These are phyloP conservation scores for Lachnellula occidentalis DNA, from an alignment of 2,329 filamentous ascomycete genomes.

Conservation along the genomic window DNA sequence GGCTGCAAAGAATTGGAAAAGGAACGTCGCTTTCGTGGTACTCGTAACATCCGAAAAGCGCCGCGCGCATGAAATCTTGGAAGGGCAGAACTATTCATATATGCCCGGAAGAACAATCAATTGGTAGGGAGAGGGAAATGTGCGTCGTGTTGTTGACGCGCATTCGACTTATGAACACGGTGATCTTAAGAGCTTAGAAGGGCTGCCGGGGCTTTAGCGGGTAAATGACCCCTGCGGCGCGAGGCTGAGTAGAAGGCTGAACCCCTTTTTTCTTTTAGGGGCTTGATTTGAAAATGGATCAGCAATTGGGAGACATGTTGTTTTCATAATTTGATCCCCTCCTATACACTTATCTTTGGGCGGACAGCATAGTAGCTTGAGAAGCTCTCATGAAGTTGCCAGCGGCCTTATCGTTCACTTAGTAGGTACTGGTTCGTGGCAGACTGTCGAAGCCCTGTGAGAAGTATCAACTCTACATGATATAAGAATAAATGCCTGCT, in stretches of 20 bases:
- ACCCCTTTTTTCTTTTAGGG: neutral
- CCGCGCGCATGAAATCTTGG: slow-evolving; percentile 4
- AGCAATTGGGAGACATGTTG: no score
- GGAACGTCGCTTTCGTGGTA: neutral
- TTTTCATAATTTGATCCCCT: no score
- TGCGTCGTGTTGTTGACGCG: slow-evolving; percentile 2
- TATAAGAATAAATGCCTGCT: neutral
- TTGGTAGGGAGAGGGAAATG: slow-evolving; percentile 5
- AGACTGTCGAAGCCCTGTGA: no score
- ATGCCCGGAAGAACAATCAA: slow-evolving; percentile 7
- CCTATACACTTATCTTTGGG: no score
- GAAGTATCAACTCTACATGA: no score
- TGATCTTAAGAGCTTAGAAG: slow-evolving; percentile 3
- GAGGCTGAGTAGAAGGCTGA: slow-evolving; percentile 12
- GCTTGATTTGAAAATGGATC: neutral
- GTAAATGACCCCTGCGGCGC: slow-evolving; percentile 6
- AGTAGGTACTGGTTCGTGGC: no score
- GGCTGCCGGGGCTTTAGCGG: neutral
- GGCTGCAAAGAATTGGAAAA: neutral
- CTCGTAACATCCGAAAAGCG: slow-evolving; percentile 7
- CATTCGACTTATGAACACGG: slow-evolving; percentile 18
- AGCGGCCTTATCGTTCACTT: no score
- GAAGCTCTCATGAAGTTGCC: no score
- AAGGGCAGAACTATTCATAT: slow-evolving; percentile 6
- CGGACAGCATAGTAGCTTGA: no score